A percentile compares a stretch with the other conserved stretches of the same genome.
Conservation (phyloP, 176 grass and related monocot species). For the Phoenix roebelenii region DNA sequence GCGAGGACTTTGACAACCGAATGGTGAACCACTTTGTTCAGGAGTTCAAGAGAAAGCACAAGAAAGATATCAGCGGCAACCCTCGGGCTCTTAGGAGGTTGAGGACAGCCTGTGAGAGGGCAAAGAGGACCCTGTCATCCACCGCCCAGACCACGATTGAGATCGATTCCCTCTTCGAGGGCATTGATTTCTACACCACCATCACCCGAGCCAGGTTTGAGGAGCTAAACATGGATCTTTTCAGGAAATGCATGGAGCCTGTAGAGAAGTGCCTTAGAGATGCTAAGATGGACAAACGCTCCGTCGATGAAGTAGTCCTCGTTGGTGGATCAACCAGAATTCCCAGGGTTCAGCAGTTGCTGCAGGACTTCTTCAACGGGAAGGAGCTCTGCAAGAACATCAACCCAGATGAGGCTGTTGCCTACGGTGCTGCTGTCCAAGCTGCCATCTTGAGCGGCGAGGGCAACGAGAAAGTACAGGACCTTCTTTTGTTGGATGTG, state of each 20-base stretch:
- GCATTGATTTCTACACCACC: conserved; percentile 90
- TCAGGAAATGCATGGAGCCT: conserved; percentile 86
- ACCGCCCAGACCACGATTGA: conserved; percentile 88
- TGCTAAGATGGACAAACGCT: conserved; percentile 93
- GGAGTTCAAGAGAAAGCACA: conserved; percentile 90
- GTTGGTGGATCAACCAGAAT: conserved; percentile 89
- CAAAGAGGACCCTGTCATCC: conserved; percentile 80
- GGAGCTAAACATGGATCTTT: conserved; percentile 96
- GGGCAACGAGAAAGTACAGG: conserved; percentile 84
- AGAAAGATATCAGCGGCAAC: conserved; percentile 85
- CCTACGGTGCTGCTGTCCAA: conserved; percentile 82
- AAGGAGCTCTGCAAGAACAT: conserved; percentile 99
- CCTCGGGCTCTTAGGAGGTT: conserved; percentile 63
- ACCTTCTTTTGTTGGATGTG: conserved; percentile 71
- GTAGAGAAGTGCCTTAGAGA: conserved; percentile 94
- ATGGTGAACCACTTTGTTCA: conserved; percentile 94
- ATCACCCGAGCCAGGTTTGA: conserved; percentile 88
- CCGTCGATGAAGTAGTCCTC: conserved; percentile 72
- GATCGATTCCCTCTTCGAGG: conserved; percentile 83
- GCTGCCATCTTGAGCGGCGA: conserved; percentile 79
- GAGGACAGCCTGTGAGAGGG: conserved; percentile 78
- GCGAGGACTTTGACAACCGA: conserved; percentile 93
- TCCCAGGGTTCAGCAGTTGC: conserved; percentile 73
- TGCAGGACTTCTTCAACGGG: conserved; percentile 95
- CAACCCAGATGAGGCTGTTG: conserved; percentile 97